Evolutionary conservation across 2,329 filamentous ascomycete genomes (phyloP), one percentile per base, ranked within the genome.

Genomic region (Aspergillus sp.): DNA sequence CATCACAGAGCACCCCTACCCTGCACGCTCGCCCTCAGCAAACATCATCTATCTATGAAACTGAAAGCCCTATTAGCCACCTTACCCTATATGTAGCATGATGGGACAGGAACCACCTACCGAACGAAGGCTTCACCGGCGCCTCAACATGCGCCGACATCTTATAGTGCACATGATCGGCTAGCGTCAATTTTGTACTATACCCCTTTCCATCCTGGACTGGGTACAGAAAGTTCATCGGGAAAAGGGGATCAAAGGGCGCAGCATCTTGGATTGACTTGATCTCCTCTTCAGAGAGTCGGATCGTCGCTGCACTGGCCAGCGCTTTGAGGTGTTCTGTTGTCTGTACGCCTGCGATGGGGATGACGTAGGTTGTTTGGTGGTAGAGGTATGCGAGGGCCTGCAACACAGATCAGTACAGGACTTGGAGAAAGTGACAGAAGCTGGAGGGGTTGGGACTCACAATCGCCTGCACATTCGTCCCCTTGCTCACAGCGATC

Each of bases 381-480:
- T 57, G 49, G n/a, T 49, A 57, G 13, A 61, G 41, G 9, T 51
- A 62, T 23, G 55, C 50, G 7, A 58, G 31, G 11, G 54, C 47
- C 55, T 57, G 9, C 28, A 49, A 30, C 7, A 30, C 9, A 49
- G 13, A 28, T 19, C 47, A 7, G 6, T 31, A 30, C 11, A 17
- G 7, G 2, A 5, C 4, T 19, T 3, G 46, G 3, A 25, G 13
- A 1, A 48, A 51, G n/a, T 13, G 15, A 31, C 0, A 22, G 22
- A 53, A 31, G 30, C 22, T 19, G 25, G 38, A 31, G 22, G 3
- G 9, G 15, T 17, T 4, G 4, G 2, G 43, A 52, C 56, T 48
- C 25, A 63, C 61, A 60, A 63, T 54, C 13, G 61, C 57, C 46
- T 60, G 45, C 5, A 63, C 38, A 2, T 23, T 54, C 7, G 53